Evolutionary conservation across 2,329 filamentous ascomycete genomes (phyloP).

Genomic region (Pezicula neosporulosa): DNA sequence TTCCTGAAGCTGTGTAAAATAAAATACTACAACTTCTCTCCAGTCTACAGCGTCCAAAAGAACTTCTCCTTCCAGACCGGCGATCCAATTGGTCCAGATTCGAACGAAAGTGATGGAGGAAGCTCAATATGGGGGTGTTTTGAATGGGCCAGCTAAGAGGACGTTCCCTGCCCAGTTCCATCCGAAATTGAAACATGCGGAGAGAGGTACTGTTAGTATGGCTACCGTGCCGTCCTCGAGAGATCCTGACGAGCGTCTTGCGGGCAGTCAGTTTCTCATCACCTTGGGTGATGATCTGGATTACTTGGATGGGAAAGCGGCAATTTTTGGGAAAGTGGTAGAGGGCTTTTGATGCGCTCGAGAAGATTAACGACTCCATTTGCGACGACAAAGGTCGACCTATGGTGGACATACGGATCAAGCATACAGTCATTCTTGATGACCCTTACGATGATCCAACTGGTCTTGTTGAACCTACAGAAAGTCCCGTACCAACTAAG

Average conservation of each 20-base stretch:
- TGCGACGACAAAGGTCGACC: constrained; percentile 83
- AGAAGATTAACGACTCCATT: constrained; percentile 90
- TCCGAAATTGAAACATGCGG: constrained; percentile 81
- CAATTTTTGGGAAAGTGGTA: constrained; percentile 91
- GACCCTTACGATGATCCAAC: constrained; percentile 85
- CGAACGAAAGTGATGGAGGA: constrained; percentile 84
- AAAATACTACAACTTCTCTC: constrained; percentile 99
- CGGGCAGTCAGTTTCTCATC: constrained; percentile 90
- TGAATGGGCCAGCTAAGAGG: constrained; percentile 67
- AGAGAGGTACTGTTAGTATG: constrained; percentile 94
- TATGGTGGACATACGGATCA: constrained; percentile 89
- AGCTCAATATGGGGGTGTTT: constrained; percentile 88
- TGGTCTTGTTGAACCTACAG: constrained; percentile 71
- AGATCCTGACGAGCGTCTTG: constrained; percentile 78
- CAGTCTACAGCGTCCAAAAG: constrained; percentile 87
- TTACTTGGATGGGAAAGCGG: constrained; percentile 88
- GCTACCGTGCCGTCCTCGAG: constrained; percentile 76
- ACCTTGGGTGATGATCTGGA: constrained; percentile 88
- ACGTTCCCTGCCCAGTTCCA: constrained; percentile 83
- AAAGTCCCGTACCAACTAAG: constrained; percentile 77
- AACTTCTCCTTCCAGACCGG: constrained; percentile 96
- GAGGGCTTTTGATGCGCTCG: constrained; percentile 92
- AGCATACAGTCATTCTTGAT: constrained; percentile 88
- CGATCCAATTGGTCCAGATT: constrained; percentile 85
- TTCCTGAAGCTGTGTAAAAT: constrained; percentile 98